A percentile compares a stretch with the other conserved stretches of the same genome.
Evolutionary conservation across 805 yeast species (phyloP).

Genomic region (Sporopachydermia quercuum): DNA sequence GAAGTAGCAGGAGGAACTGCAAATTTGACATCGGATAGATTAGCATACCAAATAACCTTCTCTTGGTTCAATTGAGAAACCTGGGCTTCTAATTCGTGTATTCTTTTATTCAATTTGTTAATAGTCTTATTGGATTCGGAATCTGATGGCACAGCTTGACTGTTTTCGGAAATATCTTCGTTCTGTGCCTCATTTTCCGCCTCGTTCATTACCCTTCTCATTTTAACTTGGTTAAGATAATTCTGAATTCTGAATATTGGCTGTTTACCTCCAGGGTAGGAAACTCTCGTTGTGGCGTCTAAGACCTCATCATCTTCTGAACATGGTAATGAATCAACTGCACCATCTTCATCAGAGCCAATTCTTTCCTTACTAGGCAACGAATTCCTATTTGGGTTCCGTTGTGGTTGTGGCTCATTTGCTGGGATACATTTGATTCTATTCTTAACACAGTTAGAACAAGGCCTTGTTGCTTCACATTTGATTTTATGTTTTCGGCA

Average conservation of each 20-base stretch:
- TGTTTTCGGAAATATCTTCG: too few relatives aligned
- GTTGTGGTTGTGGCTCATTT: constrained; percentile 3
- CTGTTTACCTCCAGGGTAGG: neutral
- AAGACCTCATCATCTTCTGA: too few relatives aligned
- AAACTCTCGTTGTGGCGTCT: too few relatives aligned
- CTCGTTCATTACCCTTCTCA: neutral
- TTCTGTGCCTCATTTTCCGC: neutral
- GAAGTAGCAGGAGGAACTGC: neutral
- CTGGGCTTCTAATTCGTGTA: neutral
- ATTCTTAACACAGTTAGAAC: constrained; percentile 29
- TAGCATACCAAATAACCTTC: neutral
- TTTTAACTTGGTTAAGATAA: neutral
- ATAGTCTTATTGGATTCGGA: too few relatives aligned
- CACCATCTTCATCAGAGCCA: neutral
- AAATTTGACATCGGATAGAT: constrained; percentile 2
- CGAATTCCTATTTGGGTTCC: neutral
- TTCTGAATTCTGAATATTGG: constrained; percentile 1
- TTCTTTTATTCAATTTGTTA: too few relatives aligned
- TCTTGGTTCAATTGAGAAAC: neutral
- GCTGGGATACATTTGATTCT: constrained; percentile 5
- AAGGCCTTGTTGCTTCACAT: constrained; percentile 40
- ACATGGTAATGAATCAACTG: too few relatives aligned
- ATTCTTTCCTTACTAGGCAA: neutral
- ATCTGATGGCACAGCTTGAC: too few relatives aligned
- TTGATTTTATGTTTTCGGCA: constrained; percentile 42